Evolutionary conservation across 1,284 basidiomycete genomes (phyloP), one percentile per base, ranked within the genome.

Genomic region (Cerioporus squamosus): DNA sequence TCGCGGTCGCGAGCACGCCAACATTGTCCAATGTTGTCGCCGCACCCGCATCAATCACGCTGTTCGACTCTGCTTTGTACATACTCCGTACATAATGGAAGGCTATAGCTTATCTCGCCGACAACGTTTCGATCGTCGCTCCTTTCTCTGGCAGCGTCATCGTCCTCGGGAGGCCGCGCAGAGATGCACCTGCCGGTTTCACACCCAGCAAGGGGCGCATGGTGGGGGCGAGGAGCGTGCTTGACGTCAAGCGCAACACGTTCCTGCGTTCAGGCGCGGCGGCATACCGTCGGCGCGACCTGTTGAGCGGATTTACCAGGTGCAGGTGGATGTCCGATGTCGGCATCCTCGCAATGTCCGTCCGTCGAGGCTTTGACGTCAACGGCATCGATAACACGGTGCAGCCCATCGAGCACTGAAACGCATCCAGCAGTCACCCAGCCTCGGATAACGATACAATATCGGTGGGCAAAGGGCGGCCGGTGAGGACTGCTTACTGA

Each of bases 11-110:
- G 33, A 36, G 33, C 33, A 36, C 33, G 40, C 40, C 40, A 40
- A 26, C 38, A 29, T 29, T 29, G 49, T 38, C 9, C 36, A 36
- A 18, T 44, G 26, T 29, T 9, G 6, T 29, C 26, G 26, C 26
- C 46, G 31, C 47, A 17, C 38, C 17, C 39, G 10, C 55, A 51
- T 53, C 57, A 45, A 53, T 56, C 48, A 47, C 51, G 54, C 54
- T 57, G 33, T 15, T 10, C 33, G 33, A 26, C 43, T 33, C 38
- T 40, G 44, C 22, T 31, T 40, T 44, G 48, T 60, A 60, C 57
- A 59, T 57, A 61, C 45, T 45, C 44, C 38, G 51, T 59, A 61
- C 59, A 64, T 59, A 57, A 59, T 56, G 36, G 43, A 61, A 63
- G 43, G 39, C 54, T 64, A 61, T 64, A 64, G 59, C 47, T 48